Percentiles rank a stretch among this genome's conserved stretches.
phyloP scores from a whole-genome alignment of 371 early-diverging fungal species.

The Circinella minor region DNA sequence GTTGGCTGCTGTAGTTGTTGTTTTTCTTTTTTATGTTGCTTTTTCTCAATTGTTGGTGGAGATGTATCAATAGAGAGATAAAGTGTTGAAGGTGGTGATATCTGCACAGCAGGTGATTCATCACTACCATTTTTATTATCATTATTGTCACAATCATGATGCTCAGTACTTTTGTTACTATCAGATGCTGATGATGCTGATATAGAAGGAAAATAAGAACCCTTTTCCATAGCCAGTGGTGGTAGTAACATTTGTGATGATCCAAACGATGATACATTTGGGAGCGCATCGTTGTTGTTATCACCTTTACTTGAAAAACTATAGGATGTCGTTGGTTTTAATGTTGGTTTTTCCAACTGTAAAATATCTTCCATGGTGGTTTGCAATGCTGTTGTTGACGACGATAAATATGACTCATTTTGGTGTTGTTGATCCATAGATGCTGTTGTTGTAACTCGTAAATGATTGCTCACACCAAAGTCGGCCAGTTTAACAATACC shows the following conservation, averaged over 20 bases:
- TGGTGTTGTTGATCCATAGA: not conserved
- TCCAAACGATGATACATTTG: not conserved
- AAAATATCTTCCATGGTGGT: not conserved
- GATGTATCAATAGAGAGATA: slow-evolving; percentile 1
- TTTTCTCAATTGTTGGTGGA: not conserved
- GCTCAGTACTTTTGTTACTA: not conserved
- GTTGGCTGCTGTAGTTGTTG: not conserved
- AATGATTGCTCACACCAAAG: slow-evolving; percentile 46
- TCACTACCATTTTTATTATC: slow-evolving; percentile 30
- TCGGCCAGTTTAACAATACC: slow-evolving; percentile 49
- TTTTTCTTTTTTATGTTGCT: not conserved
- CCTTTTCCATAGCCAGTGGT: slow-evolving; percentile 74
- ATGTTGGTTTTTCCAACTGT: not conserved
- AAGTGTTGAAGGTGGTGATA: slow-evolving; percentile 4
- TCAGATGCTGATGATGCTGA: not conserved
- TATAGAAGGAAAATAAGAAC: slow-evolving; percentile 35
- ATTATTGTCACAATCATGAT: no score
- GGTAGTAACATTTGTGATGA: slow-evolving; percentile 14
- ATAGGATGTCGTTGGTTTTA: not conserved
- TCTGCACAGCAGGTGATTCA: slow-evolving; percentile 31
- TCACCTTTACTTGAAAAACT: not conserved
- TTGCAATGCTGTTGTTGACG: not conserved
- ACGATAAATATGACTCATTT: not conserved
- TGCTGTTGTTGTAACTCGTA: slow-evolving; percentile 4
- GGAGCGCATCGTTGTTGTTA: slow-evolving; percentile 4